Percentiles rank a stretch among this genome's conserved stretches.
Conservation (phyloP, 2,329 filamentous ascomycete species). For the Chaetomiaceae sp. region DNA sequence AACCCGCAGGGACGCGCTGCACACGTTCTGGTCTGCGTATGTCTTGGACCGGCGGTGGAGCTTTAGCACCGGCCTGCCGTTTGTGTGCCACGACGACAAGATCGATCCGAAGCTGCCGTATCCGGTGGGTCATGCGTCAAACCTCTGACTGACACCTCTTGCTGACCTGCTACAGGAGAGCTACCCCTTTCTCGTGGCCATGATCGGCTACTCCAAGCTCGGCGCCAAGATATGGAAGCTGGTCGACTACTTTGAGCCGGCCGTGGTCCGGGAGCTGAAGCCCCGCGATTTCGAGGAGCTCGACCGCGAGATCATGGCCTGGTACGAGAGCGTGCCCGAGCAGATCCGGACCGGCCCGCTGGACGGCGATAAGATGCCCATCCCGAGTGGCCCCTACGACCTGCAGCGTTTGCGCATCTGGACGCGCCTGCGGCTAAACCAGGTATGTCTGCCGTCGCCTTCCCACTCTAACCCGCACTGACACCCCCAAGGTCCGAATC, state of each 20-base stretch:
- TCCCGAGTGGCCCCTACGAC: conserved; percentile 56
- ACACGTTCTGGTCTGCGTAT: conserved; percentile 83
- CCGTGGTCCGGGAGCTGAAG: conserved; percentile 59
- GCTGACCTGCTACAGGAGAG: conserved; percentile 37
- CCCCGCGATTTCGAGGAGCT: conserved; percentile 73
- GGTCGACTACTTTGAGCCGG: conserved; percentile 62
- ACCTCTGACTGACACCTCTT: not conserved
- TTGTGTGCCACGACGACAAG: conserved; percentile 78
- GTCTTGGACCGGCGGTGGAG: conserved; percentile 83
- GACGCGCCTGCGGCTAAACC: conserved; percentile 81
- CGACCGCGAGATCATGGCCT: conserved; percentile 79
- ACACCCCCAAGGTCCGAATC: conserved; percentile 60
- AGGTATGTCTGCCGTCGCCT: conserved; percentile 39
- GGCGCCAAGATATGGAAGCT: conserved; percentile 84
- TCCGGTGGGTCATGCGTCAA: conserved; percentile 55
- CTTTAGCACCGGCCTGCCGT: conserved; percentile 84
- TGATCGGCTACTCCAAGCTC: conserved; percentile 80
- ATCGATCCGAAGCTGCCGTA: conserved; percentile 76
- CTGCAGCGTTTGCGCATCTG: conserved; percentile 73
- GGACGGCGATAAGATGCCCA: conserved; percentile 48
- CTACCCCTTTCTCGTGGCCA: conserved; percentile 70
- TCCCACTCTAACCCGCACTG: conserved; percentile 1
- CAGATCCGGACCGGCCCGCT: conserved; percentile 57
- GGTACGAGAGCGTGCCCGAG: conserved; percentile 73
- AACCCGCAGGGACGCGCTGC: conserved; percentile 63